Evolutionary conservation across 2,329 filamentous ascomycete species (phyloP), one percentile per base, ranked within the genome.

Genomic region (Fusarium palustre): DNA sequence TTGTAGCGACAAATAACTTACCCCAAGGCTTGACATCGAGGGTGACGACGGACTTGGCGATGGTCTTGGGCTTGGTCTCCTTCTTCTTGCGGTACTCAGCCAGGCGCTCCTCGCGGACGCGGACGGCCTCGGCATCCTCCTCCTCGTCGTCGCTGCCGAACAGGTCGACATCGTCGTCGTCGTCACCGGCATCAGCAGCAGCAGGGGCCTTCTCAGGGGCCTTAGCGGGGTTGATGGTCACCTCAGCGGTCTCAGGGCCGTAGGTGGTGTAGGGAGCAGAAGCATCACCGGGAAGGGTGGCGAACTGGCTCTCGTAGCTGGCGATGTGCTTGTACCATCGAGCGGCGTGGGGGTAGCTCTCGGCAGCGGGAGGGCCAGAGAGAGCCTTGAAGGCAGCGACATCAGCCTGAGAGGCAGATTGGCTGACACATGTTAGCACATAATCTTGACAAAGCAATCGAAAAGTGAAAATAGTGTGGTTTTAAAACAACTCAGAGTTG

Each of bases 291-390:
- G 93, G 88, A 54, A 99, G 92, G 72, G 90, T 92, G 77, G 91
- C 87, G 86, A 98, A 98, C 83, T 98, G 95, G 75, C 91, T 87
- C 88, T 97, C 91, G 86, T 92, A 97, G 76, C 92, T 92, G 81
- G 92, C 89, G 80, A 97, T 93, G 90, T 99, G 95, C 90, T 97
- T 97, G 90, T 97, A 97, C 96, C 96, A 99, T 83, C 96, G 92
- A 80, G 93, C 93, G 79, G 92, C 94, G 86, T 97, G 87, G 78
- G 95, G 94, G 90, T 92, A 97, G 87, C 97, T 97, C 82, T 87
- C 86, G 77, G 91, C 88, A 75, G 91, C 90, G 76, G 96, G 96
- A 65, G 89, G 83, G 75, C 86, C 83, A 79, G 87, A 90, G 81
- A 97, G 83, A 78, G 92, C 92, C 90, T 98, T 97, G 92, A 92